Evolutionary conservation across 2,329 filamentous ascomycete species (phyloP), one percentile per base, ranked within the genome.

Genomic region (Penicillium sp.): DNA sequence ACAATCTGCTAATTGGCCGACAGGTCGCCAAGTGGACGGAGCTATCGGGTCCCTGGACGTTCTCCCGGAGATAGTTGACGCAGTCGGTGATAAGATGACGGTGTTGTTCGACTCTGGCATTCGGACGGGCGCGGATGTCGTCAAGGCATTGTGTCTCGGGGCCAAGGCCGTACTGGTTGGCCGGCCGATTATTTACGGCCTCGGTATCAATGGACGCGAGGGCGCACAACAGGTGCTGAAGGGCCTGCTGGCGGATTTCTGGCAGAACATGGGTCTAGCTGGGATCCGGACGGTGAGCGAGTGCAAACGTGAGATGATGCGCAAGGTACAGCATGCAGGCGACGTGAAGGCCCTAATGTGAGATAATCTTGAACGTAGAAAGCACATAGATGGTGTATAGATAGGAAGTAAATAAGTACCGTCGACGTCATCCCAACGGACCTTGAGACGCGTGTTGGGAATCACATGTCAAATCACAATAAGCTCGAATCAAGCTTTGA

Each of bases 21-120:
- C 42, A 69, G 69, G 70, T 27, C 66, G 77, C 35, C 77, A 80
- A 54, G 63, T 77, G 12, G 78, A 80, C 57, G 77, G 77, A 4
- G 77, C 74, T 1, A 74, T 78, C 25, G 74, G 72, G 6, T 75
- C 72, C 42, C 61, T 80, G 41, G 75, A 81, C 65, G 62, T 82
- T 62, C 68, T 86, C 41, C 77, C 80, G 0, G 75, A 82, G 56
- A 81, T 86, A 53, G 78, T 81, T 52, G 80, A 83, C 3, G 81
- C 80, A 0, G 82, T 83, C 0, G 80, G 71, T 25, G 67, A 71
- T 40, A 67, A 67, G 46, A 52, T 72, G 55, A 75, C 72, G 1
- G 67, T 80, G 1, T 66, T 80, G 7, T 80, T 80, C 47, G 78
- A 81, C 57, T 75, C 72, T 12, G 78, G 78, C 1, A 68, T 79